phyloP scores from a whole-genome alignment of 352 stramenopile genomes.

The Lagenidium giganteum region DNA sequence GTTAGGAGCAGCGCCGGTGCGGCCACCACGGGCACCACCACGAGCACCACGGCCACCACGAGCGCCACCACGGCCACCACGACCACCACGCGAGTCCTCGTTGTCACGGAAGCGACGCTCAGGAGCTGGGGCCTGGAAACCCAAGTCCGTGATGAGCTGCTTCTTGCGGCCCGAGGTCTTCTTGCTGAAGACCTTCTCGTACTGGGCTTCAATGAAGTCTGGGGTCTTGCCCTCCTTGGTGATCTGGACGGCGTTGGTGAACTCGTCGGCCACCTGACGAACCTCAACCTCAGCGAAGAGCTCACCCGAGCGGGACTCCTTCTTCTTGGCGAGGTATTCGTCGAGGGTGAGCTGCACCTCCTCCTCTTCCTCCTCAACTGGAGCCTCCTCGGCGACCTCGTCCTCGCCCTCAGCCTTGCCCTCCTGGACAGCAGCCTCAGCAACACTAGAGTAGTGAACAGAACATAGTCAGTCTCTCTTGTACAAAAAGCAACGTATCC shows the following conservation, averaged over 20 bases:
- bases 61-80: conserved; percentile 32
- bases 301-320: conserved; percentile 59
- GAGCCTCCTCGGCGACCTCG: conserved; percentile 38
- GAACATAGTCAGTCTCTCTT: neutral
- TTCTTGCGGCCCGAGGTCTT: conserved; percentile 95
- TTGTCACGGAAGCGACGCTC: conserved; percentile 69
- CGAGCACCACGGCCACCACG: conserved; percentile 9
- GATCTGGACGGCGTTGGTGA: conserved; percentile 62
- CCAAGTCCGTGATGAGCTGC: conserved; percentile 86
- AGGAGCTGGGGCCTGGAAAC: conserved; percentile 64
- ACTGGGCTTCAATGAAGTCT: conserved; percentile 84
- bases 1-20: conserved; percentile 35
- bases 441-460: conserved; percentile 14
- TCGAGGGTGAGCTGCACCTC: conserved; percentile 81
- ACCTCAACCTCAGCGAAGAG: conserved; percentile 79
- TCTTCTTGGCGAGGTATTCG: conserved; percentile 81
- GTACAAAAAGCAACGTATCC: conserved; percentile 34
- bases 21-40: conserved; percentile 5
- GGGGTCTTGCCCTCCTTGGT: conserved; percentile 86
- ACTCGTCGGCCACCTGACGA: conserved; percentile 89
- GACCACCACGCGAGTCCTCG: conserved; percentile 34
- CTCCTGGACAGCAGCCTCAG: conserved; percentile 30
- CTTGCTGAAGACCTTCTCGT: conserved; percentile 94
- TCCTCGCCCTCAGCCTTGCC: conserved; percentile 16
- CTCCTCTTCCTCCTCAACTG: conserved; percentile 56